phyloP scores from a whole-genome alignment of 176 grass and related monocot species.

The Pontederia paniculata region DNA sequence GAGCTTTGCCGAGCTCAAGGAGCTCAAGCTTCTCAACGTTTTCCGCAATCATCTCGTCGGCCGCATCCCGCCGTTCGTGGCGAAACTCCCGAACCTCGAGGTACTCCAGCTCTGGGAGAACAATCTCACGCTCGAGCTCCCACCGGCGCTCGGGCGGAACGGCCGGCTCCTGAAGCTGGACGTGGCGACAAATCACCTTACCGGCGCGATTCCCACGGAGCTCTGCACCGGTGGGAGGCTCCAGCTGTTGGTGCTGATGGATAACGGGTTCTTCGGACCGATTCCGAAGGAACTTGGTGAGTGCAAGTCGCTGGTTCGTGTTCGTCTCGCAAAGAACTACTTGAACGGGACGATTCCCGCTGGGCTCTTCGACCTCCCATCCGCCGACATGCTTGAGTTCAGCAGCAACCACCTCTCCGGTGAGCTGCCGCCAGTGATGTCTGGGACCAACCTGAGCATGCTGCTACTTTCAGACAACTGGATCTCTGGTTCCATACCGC shows the following conservation, averaged over 20 bases:
- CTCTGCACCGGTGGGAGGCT: conserved; percentile 45
- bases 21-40: conserved; percentile 45
- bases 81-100: conserved; percentile 40
- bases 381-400: conserved; percentile 59
- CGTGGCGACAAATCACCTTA: conserved; percentile 59
- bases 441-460: conserved; percentile 3
- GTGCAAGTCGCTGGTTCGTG: conserved; percentile 55
- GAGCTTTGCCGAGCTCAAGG: conserved; percentile 28
- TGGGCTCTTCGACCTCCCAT: conserved; percentile 60
- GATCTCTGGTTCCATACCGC: conserved; percentile 27
- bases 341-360: conserved; percentile 44
- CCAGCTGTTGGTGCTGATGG: conserved; percentile 58
- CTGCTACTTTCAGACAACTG: conserved; percentile 2
- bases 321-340: conserved; percentile 59
- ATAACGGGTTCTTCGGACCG: conserved; percentile 59
- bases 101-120: conserved; percentile 62
- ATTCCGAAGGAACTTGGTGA: conserved; percentile 53
- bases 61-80: conserved; percentile 39
- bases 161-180: conserved; percentile 43
- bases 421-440: conserved; percentile 42
- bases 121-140: conserved; percentile 64
- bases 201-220: conserved; percentile 36
- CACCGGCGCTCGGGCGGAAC: conserved; percentile 38
- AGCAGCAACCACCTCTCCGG: conserved; percentile 68
- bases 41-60: conserved; percentile 67